Evolutionary conservation across 192 early-diverging fungal species (phyloP), one percentile per base, ranked within the genome.

Genomic region (Borealophlyctis nickersoniae): DNA sequence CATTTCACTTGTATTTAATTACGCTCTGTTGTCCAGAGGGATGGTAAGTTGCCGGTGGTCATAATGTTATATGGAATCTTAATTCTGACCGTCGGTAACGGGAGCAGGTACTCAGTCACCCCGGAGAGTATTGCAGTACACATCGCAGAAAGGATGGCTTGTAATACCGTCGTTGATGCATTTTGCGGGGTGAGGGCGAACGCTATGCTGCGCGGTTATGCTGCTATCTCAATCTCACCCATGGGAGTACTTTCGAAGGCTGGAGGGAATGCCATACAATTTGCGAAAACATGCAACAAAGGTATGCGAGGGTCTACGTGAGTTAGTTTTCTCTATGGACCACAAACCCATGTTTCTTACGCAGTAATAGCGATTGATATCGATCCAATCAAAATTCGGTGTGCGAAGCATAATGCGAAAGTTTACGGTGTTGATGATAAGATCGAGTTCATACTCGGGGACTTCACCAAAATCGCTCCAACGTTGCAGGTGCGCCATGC

Each of bases 191-290:
- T 92, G 56, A 24, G 56, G 45, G n/a, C n/a, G n/a, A n/a, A n/a
- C n/a, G n/a, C n/a, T n/a, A n/a, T 24, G 33, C 69, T 24, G 4
- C 4, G 3, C 13, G 36, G 1, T 28, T 61, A 5, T 16, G 9
- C 51, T 19, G 60, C 27, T 32, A 7, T 7, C 58, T 67, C 49
- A 35, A 45, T 28, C 26, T 36, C 34, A 66, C 59, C 68, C n/a
- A n/a, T n/a, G n/a, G n/a, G n/a, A n/a, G n/a, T 14, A 35, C 60
- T 24, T 31, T 23, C 1, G 65, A 52, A 78, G 77, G 74, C 56
- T 13, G 96, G 96, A 16, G 96, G 96, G 2, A 98, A 98, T 68
- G 67, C 93, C 19, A 98, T 98, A 69, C 93, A 97, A 74, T 97
- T 98, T 83, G 95, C 96, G 2, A 75, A 84, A 60, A 86, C 83